Conservation (phyloP, 1,284 basidiomycete species). For the Macrocystidia cucumis region DNA sequence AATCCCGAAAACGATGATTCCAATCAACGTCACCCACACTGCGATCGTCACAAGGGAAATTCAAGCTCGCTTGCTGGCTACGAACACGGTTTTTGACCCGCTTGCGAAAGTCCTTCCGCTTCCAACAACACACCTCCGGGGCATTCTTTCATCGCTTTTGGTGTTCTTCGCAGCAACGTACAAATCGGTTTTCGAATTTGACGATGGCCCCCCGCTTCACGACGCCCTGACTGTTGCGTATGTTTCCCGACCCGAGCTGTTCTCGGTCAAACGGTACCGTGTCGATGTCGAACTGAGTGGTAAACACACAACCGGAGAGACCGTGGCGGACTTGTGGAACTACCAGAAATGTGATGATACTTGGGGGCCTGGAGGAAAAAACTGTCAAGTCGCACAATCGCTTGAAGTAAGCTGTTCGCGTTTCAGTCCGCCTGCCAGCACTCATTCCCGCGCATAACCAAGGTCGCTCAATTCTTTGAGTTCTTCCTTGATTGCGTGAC, state of each 20-base stretch:
- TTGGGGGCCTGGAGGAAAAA: slow-evolving; percentile 65
- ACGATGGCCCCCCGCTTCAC: slow-evolving; percentile 73
- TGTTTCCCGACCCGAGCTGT: slow-evolving; percentile 56
- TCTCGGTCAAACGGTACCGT: slow-evolving; percentile 49
- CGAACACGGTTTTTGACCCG: slow-evolving; percentile 13
- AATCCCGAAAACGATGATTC: slow-evolving; percentile 60
- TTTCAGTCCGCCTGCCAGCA: background rate
- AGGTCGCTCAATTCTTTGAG: slow-evolving; percentile 62
- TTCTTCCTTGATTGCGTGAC: slow-evolving; percentile 54
- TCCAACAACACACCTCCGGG: slow-evolving; percentile 51
- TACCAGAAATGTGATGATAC: slow-evolving; percentile 48
- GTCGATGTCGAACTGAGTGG: slow-evolving; percentile 74
- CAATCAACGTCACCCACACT: slow-evolving; percentile 80
- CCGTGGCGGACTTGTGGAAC: slow-evolving; percentile 67
- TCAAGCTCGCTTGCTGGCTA: slow-evolving; percentile 43
- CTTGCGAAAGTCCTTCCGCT: slow-evolving; percentile 22
- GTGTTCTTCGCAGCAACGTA: slow-evolving; percentile 66
- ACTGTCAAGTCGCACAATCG: slow-evolving; percentile 60
- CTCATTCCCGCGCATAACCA: background rate
- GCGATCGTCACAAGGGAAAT: slow-evolving; percentile 58
- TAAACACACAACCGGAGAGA: slow-evolving; percentile 60
- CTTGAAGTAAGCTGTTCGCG: slow-evolving; percentile 45
- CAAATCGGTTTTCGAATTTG: slow-evolving; percentile 64
- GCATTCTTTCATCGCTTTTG: slow-evolving; percentile 67
- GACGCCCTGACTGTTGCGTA: slow-evolving; percentile 77